Conservation (phyloP, 1,284 basidiomycete genomes). For the Athelia sp. region DNA sequence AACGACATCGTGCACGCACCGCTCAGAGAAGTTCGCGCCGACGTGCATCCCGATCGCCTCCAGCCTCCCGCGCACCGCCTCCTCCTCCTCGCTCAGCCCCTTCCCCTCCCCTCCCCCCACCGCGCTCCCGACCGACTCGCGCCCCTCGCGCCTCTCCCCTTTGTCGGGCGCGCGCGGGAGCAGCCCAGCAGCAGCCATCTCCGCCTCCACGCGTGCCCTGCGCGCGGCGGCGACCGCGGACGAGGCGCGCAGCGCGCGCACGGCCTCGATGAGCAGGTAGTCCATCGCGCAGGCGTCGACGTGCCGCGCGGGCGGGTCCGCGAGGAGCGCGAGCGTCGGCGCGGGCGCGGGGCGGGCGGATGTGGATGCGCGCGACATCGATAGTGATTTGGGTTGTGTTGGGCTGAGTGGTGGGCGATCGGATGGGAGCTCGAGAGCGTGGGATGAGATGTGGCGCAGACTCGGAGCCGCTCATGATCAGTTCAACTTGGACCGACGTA, state of each 20-base stretch:
- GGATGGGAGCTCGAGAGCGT: no score
- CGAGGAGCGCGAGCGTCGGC: slow-evolving; percentile 41
- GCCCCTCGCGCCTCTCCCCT: slow-evolving; percentile 33
- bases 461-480: no score
- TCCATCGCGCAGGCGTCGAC: slow-evolving; percentile 79
- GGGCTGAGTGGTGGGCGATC: no score
- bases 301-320: slow-evolving; percentile 53
- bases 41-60: slow-evolving; percentile 86
- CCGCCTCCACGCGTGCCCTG: slow-evolving; percentile 59
- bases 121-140: slow-evolving; percentile 50
- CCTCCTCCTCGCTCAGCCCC: slow-evolving; percentile 55
- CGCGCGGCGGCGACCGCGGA: slow-evolving; percentile 64
- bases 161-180: slow-evolving; percentile 40
- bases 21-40: slow-evolving; percentile 81
- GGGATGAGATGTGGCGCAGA: no score
- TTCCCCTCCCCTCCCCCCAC: slow-evolving; percentile 22
- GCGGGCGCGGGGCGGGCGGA: slow-evolving; percentile 27
- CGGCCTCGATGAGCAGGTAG: slow-evolving; percentile 81
- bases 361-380: slow-evolving; percentile 25
- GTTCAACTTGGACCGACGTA: no score
- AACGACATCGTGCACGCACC: slow-evolving; percentile 41
- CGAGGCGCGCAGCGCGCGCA: slow-evolving; percentile 67
- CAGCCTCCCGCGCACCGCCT: slow-evolving; percentile 62
- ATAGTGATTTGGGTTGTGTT: no score
- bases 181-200: slow-evolving; percentile 72